phyloP scores from a whole-genome alignment of 139 green algal genomes.

The Nannochloris sp. region DNA sequence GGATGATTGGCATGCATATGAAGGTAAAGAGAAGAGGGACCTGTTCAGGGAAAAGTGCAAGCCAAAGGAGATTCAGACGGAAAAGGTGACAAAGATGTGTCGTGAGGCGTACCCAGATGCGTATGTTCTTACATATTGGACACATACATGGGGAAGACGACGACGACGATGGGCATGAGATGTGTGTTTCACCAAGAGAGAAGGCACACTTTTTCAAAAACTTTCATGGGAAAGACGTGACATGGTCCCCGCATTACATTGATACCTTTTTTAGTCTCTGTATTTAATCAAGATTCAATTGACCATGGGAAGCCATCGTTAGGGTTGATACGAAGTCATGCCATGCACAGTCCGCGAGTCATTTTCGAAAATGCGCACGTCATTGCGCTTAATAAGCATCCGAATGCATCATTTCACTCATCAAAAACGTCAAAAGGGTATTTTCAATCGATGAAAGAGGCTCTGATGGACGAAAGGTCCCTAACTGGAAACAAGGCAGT shows the following conservation, averaged over 20 bases:
- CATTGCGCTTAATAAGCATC: background rate
- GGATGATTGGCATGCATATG: background rate
- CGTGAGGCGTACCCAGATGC: background rate
- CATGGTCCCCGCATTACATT: no score
- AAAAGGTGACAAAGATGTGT: background rate
- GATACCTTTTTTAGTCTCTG: no score
- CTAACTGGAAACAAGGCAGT: background rate
- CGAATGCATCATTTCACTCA: slow-evolving; percentile 6
- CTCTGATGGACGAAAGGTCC: background rate
- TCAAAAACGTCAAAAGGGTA: slow-evolving; percentile 3
- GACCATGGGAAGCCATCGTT: no score
- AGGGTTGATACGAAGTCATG: no score
- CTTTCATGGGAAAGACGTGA: no score
- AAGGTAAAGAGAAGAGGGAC: background rate
- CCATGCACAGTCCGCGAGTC: background rate
- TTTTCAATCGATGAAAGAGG: slow-evolving; percentile 8
- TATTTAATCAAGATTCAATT: no score
- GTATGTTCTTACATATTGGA: background rate
- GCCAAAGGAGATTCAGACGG: background rate
- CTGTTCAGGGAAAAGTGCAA: background rate
- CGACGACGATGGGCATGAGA: background rate
- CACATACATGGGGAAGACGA: slow-evolving; percentile 1
- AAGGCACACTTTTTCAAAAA: no score
- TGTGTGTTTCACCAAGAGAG: no score
- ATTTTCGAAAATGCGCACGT: slow-evolving; percentile 1